Percentiles rank a stretch among this genome's conserved stretches.
Conservation (phyloP, 805 yeast species). For the Scheffersomyces amazonensis region DNA sequence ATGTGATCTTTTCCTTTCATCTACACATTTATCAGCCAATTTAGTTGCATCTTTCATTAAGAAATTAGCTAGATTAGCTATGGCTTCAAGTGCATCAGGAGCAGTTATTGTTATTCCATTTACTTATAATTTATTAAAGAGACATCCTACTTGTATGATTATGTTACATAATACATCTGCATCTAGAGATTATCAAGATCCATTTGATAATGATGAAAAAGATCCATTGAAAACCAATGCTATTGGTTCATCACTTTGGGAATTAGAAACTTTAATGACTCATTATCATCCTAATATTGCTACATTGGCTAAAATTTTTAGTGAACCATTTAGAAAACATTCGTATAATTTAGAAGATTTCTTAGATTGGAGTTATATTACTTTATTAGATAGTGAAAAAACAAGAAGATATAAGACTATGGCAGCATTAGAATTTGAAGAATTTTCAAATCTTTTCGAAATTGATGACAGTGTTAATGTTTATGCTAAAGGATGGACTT, state of each 20-base stretch:
- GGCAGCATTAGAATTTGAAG: slow-evolving; percentile 77
- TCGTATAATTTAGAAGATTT: slow-evolving; percentile 91
- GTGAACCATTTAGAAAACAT: slow-evolving; percentile 86
- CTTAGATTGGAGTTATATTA: slow-evolving; percentile 81
- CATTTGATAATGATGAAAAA: slow-evolving; percentile 57
- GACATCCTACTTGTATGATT: slow-evolving; percentile 93
- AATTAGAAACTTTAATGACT: slow-evolving; percentile 68
- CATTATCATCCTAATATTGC: slow-evolving; percentile 97
- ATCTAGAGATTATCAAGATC: slow-evolving; percentile 46
- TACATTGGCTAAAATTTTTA: slow-evolving; percentile 80
- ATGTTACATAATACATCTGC: slow-evolving; percentile 60
- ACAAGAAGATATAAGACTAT: slow-evolving; percentile 64
- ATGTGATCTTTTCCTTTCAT: slow-evolving; percentile 78
- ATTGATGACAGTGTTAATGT: slow-evolving; percentile 11
- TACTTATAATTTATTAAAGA: slow-evolving; percentile 80
- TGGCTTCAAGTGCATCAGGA: slow-evolving; percentile 85
- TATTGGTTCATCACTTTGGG: slow-evolving; percentile 88
- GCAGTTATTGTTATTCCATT: slow-evolving; percentile 87
- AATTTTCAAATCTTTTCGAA: slow-evolving; percentile 37
- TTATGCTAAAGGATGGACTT: slow-evolving; percentile 28
- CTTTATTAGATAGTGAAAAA: slow-evolving; percentile 61
- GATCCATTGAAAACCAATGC: slow-evolving; percentile 84
- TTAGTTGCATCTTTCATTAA: slow-evolving; percentile 89
- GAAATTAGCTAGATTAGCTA: slow-evolving; percentile 67
- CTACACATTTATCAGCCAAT: slow-evolving; percentile 82